Percentiles rank a stretch among this genome's conserved stretches.
Conservation (phyloP, 257 asterid species). For the Solanum verrucosum region DNA sequence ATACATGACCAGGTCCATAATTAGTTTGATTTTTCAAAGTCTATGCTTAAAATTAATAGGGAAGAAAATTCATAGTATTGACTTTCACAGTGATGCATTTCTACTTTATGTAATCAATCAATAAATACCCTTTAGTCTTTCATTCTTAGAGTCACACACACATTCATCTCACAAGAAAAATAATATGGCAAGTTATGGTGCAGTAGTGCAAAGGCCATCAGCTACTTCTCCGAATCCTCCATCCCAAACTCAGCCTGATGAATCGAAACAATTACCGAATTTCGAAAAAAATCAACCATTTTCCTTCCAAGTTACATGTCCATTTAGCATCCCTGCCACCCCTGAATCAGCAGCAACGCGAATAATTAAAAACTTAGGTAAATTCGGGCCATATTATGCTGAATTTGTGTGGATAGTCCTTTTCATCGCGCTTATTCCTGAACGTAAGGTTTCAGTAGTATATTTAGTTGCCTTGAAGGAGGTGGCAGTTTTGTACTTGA, state of each 20-base stretch:
- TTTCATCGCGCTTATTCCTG: constrained; percentile 46
- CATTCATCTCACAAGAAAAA: neutral
- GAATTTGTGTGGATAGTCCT: constrained; percentile 54
- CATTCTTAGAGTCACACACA: neutral
- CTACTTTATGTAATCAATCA: neutral
- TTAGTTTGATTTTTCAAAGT: neutral
- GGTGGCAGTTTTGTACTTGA: constrained; percentile 31
- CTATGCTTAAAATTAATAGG: neutral
- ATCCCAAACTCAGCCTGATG: neutral
- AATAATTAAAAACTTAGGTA: constrained; percentile 27
- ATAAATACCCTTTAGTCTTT: neutral
- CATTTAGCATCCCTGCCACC: constrained; percentile 49
- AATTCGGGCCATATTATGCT: constrained; percentile 29
- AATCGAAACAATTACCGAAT: constrained; percentile 4
- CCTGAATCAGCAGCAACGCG: constrained; percentile 52
- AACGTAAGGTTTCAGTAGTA: constrained; percentile 49
- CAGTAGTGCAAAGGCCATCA: constrained; percentile 42
- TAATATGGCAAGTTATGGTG: constrained; percentile 26
- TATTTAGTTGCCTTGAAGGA: constrained; percentile 42
- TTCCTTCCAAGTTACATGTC: constrained; percentile 27
- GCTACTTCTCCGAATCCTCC: constrained; percentile 10
- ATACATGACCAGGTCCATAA: neutral
- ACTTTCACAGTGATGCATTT: neutral
- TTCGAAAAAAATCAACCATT: neutral
- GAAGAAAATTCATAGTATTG: neutral